Percentiles rank a stretch among this genome's conserved stretches.
phyloP scores from a whole-genome alignment of 1,284 basidiomycete species.

The Melanopsichium pennsylvanicum region DNA sequence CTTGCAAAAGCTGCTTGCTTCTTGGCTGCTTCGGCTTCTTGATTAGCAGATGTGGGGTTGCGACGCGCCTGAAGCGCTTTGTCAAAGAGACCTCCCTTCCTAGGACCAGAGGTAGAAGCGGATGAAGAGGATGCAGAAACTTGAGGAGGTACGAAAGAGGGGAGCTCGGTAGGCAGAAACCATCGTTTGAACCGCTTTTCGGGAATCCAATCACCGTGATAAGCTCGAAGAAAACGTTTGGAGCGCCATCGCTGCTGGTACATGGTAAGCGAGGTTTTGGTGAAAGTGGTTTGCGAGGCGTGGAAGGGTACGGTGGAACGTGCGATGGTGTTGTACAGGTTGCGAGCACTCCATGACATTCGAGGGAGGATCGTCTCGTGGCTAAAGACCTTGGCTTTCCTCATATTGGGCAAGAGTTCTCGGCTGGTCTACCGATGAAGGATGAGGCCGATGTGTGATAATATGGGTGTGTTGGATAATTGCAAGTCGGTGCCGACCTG shows the following conservation, averaged over 20 bases:
- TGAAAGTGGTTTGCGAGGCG: constrained; percentile 71
- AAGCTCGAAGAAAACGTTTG: constrained; percentile 88
- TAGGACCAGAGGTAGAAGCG: constrained; percentile 24
- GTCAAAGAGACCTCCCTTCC: constrained; percentile 31
- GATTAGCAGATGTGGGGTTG: constrained; percentile 22
- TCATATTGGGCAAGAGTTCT: too few species aligned
- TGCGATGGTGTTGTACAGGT: constrained; percentile 78
- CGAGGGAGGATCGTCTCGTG: constrained; percentile 59
- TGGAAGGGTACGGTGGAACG: constrained; percentile 64
- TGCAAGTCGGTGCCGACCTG: too few species aligned
- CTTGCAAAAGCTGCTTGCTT: constrained; percentile 6
- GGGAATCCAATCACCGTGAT: constrained; percentile 94
- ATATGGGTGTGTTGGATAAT: neutral
- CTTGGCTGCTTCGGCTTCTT: neutral
- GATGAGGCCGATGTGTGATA: neutral
- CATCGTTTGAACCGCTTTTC: constrained; percentile 93
- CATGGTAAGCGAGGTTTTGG: constrained; percentile 73
- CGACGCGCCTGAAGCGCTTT: constrained; percentile 27
- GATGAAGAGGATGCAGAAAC: constrained; percentile 51
- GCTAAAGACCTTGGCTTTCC: constrained; percentile 59
- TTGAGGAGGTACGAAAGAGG: constrained; percentile 73
- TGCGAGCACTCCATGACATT: constrained; percentile 75
- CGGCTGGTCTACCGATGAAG: too few species aligned
- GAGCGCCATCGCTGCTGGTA: constrained; percentile 92
- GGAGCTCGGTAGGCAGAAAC: constrained; percentile 87